Conservation (phyloP, 495 filamentous ascomycete species). For the Xylaria palmicola region DNA sequence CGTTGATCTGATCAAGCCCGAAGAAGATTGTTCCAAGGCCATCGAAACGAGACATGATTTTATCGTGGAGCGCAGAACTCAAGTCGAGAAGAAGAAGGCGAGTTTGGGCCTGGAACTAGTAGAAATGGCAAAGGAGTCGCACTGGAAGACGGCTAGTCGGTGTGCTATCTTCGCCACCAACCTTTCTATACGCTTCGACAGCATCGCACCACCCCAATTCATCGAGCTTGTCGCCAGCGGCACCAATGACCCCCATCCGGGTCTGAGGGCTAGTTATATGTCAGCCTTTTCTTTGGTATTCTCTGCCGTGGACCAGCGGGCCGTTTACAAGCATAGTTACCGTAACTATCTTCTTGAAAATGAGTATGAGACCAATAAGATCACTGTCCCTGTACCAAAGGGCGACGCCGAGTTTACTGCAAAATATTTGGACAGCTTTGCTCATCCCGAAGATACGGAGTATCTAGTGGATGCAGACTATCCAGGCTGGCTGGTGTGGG, state of each 20-base stretch:
- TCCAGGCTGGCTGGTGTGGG: constrained; percentile 97
- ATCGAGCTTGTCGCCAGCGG: constrained; percentile 82
- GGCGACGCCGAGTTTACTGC: constrained; percentile 77
- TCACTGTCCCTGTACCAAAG: constrained; percentile 66
- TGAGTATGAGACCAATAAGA: constrained; percentile 70
- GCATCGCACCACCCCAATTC: constrained; percentile 74
- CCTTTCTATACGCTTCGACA: constrained; percentile 84
- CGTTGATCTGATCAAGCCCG: constrained; percentile 70
- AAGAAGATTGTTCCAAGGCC: constrained; percentile 55
- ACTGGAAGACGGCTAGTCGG: constrained; percentile 93
- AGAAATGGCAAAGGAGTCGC: constrained; percentile 69
- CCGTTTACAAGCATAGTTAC: constrained; percentile 80
- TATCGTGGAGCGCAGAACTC: constrained; percentile 68
- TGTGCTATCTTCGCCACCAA: constrained; percentile 87
- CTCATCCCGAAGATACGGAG: constrained; percentile 68
- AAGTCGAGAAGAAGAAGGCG: constrained; percentile 80
- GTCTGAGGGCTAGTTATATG: constrained; percentile 76
- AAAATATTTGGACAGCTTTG: constrained; percentile 74
- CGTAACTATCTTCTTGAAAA: constrained; percentile 78
- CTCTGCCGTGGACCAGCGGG: constrained; percentile 78
- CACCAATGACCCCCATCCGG: constrained; percentile 86
- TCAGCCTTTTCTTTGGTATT: constrained; percentile 79
- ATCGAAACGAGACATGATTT: constrained; percentile 66
- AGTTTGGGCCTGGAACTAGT: constrained; percentile 78
- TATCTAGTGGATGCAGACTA: constrained; percentile 91